Evolutionary conservation across 768 basidiomycete genomes (phyloP).

Genomic region (Lactifluus rugatus): DNA sequence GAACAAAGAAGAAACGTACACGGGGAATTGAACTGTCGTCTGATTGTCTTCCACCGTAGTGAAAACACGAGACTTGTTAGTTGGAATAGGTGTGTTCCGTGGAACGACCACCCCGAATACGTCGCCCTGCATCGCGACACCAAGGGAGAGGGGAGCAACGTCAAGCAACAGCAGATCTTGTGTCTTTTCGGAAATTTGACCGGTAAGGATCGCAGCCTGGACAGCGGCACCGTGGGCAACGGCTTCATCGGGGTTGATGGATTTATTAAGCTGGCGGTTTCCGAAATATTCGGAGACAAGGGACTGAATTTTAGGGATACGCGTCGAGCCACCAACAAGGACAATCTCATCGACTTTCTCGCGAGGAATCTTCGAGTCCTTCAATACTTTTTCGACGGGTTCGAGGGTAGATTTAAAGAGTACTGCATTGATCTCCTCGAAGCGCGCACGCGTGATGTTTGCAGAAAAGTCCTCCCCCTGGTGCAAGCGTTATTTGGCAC

Average conservation of each 20-base stretch:
- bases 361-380: constrained; percentile 96
- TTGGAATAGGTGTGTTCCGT: constrained; percentile 98
- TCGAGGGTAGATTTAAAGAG: constrained; percentile 97
- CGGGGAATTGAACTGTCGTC: constrained; percentile 99
- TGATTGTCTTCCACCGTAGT: constrained; percentile 99
- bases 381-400: constrained; percentile 97
- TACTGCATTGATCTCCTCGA: constrained; percentile 96
- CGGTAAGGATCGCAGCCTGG: constrained; percentile 97
- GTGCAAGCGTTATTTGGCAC: constrained; percentile 10
- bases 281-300: constrained; percentile 98
- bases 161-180: constrained; percentile 97
- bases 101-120: constrained; percentile 99
- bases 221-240: constrained; percentile 99
- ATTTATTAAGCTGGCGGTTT: constrained; percentile 98
- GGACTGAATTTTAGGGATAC: constrained; percentile 98
- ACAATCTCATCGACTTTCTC: constrained; percentile 99
- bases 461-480: constrained; percentile 97
- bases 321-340: constrained; percentile 98
- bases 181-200: constrained; percentile 98
- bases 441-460: constrained; percentile 98
- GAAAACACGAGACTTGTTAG: constrained; percentile 98
- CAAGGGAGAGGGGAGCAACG: constrained; percentile 95
- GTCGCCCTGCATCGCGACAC: constrained; percentile 99
- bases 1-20: constrained; percentile 40
- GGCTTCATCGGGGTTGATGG: constrained; percentile 99